Conservation (phyloP, 768 basidiomycete genomes). For the Lentinus tigrinus region DNA sequence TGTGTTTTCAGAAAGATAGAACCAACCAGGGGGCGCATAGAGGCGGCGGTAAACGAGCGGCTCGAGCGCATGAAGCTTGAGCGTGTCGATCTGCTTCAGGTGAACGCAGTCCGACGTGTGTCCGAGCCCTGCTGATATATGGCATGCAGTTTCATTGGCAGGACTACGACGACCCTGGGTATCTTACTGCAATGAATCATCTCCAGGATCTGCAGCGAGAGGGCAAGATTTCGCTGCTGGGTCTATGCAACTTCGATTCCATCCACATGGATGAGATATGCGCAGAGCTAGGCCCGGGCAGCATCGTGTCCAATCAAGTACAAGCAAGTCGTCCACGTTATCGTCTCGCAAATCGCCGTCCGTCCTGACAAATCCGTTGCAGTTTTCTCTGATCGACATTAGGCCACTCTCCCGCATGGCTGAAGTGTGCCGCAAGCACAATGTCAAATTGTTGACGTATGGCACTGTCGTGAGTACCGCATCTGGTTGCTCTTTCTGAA, state of each 20-base stretch:
- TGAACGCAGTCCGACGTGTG: conserved; percentile 20
- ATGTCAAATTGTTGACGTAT: conserved; percentile 75
- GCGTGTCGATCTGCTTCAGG: conserved; percentile 73
- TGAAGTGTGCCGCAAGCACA: conserved; percentile 71
- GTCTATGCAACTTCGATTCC: conserved; percentile 81
- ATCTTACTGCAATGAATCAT: conserved; percentile 47
- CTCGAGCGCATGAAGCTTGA: conserved; percentile 62
- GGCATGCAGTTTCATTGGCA: conserved; percentile 77
- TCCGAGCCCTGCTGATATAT: neutral
- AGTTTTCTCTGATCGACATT: conserved; percentile 84
- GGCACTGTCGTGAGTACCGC: conserved; percentile 66
- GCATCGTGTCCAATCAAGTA: conserved; percentile 80
- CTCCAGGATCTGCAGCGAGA: conserved; percentile 59
- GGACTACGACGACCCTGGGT: conserved; percentile 53
- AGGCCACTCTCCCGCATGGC: conserved; percentile 77
- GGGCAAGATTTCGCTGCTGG: conserved; percentile 62
- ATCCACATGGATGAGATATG: conserved; percentile 78
- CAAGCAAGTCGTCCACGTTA: conserved; percentile 52
- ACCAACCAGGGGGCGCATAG: conserved; percentile 54
- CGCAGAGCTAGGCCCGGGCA: conserved; percentile 64
- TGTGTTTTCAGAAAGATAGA: conserved; percentile 64
- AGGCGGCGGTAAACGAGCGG: conserved; percentile 66
- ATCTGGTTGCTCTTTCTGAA: neutral
- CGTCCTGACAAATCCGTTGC: neutral
- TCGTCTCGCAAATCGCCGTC: no score